Percentiles rank a stretch among this genome's conserved stretches.
These are phyloP conservation scores for Orbilia quercus DNA, from an alignment of 2,329 filamentous ascomycete genomes.

Conservation along the genomic window DNA sequence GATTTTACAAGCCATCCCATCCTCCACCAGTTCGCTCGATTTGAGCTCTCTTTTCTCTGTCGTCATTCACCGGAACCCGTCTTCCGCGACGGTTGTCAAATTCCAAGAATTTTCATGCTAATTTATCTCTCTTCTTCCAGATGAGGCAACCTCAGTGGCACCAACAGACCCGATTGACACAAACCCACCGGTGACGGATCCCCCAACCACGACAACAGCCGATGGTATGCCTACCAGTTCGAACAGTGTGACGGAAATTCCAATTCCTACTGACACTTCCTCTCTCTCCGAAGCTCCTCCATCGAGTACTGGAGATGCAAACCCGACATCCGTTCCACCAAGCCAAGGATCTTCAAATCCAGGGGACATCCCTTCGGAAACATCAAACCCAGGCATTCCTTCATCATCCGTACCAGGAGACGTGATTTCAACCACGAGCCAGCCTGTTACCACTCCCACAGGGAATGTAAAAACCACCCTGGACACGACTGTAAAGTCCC, in stretches of 20 bases:
- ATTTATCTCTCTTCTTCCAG: slow-evolving; percentile 10
- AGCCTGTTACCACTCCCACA: slow-evolving; percentile 5
- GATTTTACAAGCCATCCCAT: slow-evolving; percentile 5
- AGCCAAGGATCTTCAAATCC: slow-evolving; percentile 14
- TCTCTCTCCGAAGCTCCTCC: slow-evolving; percentile 22
- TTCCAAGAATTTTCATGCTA: slow-evolving; percentile 2
- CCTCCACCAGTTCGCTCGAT: slow-evolving; percentile 2
- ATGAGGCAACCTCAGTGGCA: neutral
- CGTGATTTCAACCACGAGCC: neutral
- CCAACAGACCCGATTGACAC: neutral
- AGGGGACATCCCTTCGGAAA: neutral
- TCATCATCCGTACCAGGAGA: slow-evolving; percentile 18
- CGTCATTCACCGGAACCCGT: neutral
- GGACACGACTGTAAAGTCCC: slow-evolving; percentile 34
- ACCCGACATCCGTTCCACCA: slow-evolving; percentile 5
- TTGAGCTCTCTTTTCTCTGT: slow-evolving; percentile 3
- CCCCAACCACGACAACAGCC: slow-evolving; percentile 1
- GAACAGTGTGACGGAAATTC: slow-evolving; percentile 19
- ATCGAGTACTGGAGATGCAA: neutral
- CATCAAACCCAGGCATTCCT: neutral
- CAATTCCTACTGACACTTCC: slow-evolving; percentile 22
- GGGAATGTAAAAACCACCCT: slow-evolving; percentile 34
- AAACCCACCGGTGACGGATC: slow-evolving; percentile 6
- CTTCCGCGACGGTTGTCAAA: neutral
- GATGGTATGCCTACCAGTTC: slow-evolving; percentile 41